Conservation (phyloP, 345 rosid species). For the Rhodamnia rubescens region DNA sequence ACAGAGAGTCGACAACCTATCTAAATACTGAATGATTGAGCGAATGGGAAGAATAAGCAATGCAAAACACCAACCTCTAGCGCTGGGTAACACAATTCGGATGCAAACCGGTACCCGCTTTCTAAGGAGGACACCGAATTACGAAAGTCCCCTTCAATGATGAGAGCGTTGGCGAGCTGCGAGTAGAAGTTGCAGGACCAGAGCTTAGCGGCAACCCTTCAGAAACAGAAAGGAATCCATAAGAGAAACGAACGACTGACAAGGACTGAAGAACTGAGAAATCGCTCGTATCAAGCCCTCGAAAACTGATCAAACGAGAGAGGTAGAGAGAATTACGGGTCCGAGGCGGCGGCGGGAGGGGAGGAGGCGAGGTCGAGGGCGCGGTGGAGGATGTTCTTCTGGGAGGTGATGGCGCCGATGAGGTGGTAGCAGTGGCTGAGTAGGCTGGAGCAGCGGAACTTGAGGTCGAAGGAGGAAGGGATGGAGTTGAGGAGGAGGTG, state of each 20-base stretch:
- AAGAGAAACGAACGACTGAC: neutral
- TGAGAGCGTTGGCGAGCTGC: conserved; percentile 82
- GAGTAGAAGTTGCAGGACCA: conserved; percentile 97
- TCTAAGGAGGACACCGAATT: conserved; percentile 59
- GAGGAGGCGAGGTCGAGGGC: conserved; percentile 63
- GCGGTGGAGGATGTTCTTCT: conserved; percentile 62
- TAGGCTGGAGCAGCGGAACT: conserved; percentile 66
- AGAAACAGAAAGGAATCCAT: neutral
- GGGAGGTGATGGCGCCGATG: conserved; percentile 72
- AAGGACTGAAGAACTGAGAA: neutral
- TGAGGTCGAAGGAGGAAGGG: conserved; percentile 82
- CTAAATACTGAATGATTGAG: neutral
- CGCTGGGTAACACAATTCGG: conserved; percentile 58
- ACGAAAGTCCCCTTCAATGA: conserved; percentile 71
- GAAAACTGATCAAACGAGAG: neutral
- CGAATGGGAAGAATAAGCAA: neutral
- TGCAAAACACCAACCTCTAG: conserved; percentile 40
- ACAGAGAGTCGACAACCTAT: neutral
- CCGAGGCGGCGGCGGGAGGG: neutral
- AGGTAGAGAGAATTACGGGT: conserved; percentile 14
- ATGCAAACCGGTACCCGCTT: conserved; percentile 50
- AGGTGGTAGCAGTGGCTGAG: conserved; percentile 92
- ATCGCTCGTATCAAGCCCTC: neutral
- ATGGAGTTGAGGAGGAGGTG: conserved; percentile 61
- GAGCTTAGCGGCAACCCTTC: conserved; percentile 38